These are phyloP conservation scores for Strobilomyces echinocephalus DNA, from an alignment of 768 basidiomycete species.

Conservation along the genomic window DNA sequence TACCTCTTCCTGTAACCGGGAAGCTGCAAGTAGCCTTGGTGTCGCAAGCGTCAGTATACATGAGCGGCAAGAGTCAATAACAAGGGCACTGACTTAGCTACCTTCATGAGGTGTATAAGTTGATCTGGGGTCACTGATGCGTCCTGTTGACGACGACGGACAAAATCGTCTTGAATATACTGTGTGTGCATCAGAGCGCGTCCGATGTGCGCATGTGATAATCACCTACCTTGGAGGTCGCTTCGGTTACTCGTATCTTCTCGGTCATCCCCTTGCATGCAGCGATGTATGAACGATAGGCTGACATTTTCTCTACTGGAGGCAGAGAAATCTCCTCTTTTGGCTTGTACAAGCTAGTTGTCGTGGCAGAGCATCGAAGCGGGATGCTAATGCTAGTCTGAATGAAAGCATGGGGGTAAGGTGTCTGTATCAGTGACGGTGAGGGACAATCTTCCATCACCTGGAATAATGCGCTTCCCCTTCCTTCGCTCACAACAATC, in stretches of 20 bases:
- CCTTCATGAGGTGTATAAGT: slow-evolving; percentile 60
- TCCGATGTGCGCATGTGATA: not conserved
- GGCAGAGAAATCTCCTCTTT: slow-evolving; percentile 43
- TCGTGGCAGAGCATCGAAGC: slow-evolving; percentile 33
- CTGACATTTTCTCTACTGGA: slow-evolving; percentile 40
- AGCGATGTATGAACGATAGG: slow-evolving; percentile 56
- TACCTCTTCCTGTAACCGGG: slow-evolving; percentile 52
- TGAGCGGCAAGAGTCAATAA: not conserved
- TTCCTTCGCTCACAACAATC: slow-evolving; percentile 57
- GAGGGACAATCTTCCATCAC: slow-evolving; percentile 30
- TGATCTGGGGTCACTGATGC: slow-evolving; percentile 49
- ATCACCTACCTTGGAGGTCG: slow-evolving; percentile 51
- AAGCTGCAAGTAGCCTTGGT: slow-evolving; percentile 57
- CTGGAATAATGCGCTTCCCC: slow-evolving; percentile 69
- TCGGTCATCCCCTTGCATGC: slow-evolving; percentile 49
- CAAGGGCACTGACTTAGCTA: slow-evolving; percentile 53
- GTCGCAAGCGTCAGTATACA: slow-evolving; percentile 6
- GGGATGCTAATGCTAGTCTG: slow-evolving; percentile 60
- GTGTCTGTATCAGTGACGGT: not conserved
- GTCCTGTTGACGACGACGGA: slow-evolving; percentile 37
- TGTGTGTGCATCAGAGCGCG: slow-evolving; percentile 24
- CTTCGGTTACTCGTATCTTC: slow-evolving; percentile 47
- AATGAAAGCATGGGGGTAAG: not conserved
- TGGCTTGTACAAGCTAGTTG: slow-evolving; percentile 45
- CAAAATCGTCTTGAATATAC: slow-evolving; percentile 79